Conservation (phyloP, 805 yeast genomes). For the Saccharomyces eubayanus region DNA sequence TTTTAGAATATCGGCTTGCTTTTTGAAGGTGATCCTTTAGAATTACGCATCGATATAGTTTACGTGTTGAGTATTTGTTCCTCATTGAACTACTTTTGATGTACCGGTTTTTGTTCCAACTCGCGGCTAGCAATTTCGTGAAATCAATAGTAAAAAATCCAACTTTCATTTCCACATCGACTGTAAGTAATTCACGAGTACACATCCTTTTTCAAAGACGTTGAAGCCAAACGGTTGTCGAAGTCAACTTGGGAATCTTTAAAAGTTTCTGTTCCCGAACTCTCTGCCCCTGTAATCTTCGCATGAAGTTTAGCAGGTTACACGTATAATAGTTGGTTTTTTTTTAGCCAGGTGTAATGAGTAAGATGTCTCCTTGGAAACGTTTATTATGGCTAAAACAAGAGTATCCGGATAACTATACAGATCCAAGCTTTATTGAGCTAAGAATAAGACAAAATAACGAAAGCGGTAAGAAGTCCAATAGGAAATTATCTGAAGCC, state of each 20-base stretch:
- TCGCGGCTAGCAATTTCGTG: not conserved
- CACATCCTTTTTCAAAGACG: too few species aligned
- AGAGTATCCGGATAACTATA: constrained; percentile 86
- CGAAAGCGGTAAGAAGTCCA: constrained; percentile 14
- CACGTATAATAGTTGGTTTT: not conserved
- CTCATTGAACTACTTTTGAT: not conserved
- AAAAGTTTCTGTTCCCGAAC: not conserved
- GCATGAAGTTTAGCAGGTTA: not conserved
- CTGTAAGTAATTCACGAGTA: not conserved
- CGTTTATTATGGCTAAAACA: constrained; percentile 79
- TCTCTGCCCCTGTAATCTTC: not conserved
- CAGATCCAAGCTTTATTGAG: constrained; percentile 64
- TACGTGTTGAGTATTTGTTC: not conserved
- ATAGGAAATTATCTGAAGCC: constrained; percentile 4
- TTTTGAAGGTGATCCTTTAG: not conserved
- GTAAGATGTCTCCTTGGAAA: constrained; percentile 50
- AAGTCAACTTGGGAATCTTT: not conserved
- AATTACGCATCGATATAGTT: not conserved
- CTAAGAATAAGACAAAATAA: constrained; percentile 10
- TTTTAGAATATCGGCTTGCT: not conserved
- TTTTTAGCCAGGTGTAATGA: constrained; percentile 2
- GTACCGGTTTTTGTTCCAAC: not conserved
- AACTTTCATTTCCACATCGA: not conserved
- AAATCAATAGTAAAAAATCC: not conserved
- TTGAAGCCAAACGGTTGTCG: not conserved